Evolutionary conservation across 805 yeast species (phyloP).

Genomic region (Spathaspora sp.): DNA sequence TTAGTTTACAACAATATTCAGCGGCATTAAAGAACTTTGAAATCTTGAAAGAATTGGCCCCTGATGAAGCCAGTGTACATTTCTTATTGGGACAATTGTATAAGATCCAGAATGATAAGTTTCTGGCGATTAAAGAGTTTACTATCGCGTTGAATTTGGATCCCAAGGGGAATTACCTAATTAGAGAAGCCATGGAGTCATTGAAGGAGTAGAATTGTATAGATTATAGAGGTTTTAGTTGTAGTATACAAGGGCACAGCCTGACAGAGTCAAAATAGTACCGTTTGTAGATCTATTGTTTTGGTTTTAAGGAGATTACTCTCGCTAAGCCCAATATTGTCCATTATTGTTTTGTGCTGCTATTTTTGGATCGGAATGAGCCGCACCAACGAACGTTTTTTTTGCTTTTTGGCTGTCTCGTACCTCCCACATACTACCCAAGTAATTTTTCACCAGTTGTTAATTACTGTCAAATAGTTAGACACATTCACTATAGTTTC

Average conservation of each 20-base stretch:
- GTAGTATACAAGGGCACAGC: not conserved
- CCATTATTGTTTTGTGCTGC: too few relatives aligned
- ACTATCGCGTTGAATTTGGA: constrained; percentile 88
- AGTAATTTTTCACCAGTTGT: too few relatives aligned
- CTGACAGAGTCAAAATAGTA: too few relatives aligned
- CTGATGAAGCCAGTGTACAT: constrained; percentile 94
- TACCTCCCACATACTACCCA: too few relatives aligned
- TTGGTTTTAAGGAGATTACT: too few relatives aligned
- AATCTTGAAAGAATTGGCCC: constrained; percentile 68
- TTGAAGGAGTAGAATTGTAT: constrained; percentile 18
- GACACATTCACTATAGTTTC: too few relatives aligned
- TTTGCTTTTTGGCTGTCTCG: too few relatives aligned
- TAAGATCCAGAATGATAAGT: constrained; percentile 68
- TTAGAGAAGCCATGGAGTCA: constrained; percentile 76
- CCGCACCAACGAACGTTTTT: too few relatives aligned
- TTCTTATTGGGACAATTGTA: constrained; percentile 84
- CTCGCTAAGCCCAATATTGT: too few relatives aligned
- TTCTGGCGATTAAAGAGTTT: constrained; percentile 77
- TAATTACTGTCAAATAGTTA: too few relatives aligned
- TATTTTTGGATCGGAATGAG: too few relatives aligned
- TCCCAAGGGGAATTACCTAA: constrained; percentile 86
- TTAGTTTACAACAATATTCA: constrained; percentile 65
- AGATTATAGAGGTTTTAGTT: not conserved
- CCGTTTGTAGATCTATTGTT: too few relatives aligned
- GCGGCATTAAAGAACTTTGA: constrained; percentile 76